Percentiles rank a stretch among this genome's conserved stretches.
phyloP scores from a whole-genome alignment of 202 grass and related monocot species.

The Panicum hallii region DNA sequence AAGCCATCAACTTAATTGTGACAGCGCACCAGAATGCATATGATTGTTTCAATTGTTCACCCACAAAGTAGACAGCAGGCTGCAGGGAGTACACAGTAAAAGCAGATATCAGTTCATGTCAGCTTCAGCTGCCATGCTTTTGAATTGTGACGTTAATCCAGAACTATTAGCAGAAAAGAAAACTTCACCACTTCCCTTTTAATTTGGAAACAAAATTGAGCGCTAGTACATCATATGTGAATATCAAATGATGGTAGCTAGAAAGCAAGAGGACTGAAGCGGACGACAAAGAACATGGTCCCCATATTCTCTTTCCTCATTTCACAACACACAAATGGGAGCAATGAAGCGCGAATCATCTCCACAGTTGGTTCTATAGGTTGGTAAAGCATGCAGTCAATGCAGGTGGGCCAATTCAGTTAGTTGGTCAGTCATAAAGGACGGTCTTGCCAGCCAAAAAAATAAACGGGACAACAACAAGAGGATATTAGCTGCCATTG shows the following conservation, averaged over 20 bases:
- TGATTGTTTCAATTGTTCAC: background rate
- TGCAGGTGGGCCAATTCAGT: constrained; percentile 53
- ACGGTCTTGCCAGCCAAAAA: constrained; percentile 45
- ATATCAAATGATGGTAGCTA: constrained; percentile 28
- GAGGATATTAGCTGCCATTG: constrained; percentile 46
- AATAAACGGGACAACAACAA: constrained; percentile 17
- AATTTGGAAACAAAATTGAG: background rate
- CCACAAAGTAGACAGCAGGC: background rate
- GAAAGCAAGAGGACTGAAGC: constrained; percentile 37
- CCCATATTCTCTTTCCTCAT: constrained; percentile 42
- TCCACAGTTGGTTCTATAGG: constrained; percentile 53
- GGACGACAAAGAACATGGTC: constrained; percentile 46
- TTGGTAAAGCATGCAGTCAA: constrained; percentile 63
- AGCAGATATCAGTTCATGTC: background rate
- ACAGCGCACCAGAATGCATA: constrained; percentile 25
- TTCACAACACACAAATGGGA: constrained; percentile 49
- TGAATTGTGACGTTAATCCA: constrained; percentile 10
- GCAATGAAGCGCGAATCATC: constrained; percentile 53
- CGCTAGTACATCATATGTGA: constrained; percentile 1
- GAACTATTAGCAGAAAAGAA: constrained; percentile 9
- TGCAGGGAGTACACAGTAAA: background rate
- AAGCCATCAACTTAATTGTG: constrained; percentile 43
- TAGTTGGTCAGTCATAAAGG: constrained; percentile 69
- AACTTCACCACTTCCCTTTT: background rate
- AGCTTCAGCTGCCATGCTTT: constrained; percentile 11